A percentile compares a stretch with the other conserved stretches of the same genome.
These are phyloP conservation scores for Marsdenia floribunda DNA, from an alignment of 257 asterid genomes.

Conservation along the genomic window DNA sequence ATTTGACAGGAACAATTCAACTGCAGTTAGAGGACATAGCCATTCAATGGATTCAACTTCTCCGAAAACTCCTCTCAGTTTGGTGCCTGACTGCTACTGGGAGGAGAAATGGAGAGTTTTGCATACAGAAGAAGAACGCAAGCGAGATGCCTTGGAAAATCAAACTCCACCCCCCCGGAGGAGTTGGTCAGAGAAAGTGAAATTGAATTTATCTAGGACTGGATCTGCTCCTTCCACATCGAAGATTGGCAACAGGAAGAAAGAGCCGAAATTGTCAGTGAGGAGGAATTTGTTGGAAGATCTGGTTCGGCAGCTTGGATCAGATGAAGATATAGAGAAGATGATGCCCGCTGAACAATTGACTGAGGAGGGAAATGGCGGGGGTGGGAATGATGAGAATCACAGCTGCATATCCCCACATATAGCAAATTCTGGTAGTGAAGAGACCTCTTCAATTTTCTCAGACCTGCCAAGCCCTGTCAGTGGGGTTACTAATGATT, in stretches of 20 bases:
- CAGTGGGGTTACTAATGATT: slow-evolving; percentile 29
- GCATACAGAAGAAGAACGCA: slow-evolving; percentile 62
- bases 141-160: slow-evolving; percentile 24
- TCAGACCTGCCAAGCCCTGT: slow-evolving; percentile 47
- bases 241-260: slow-evolving; percentile 28
- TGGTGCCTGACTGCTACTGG: slow-evolving; percentile 74
- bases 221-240: slow-evolving; percentile 63
- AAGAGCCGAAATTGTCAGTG: slow-evolving; percentile 40
- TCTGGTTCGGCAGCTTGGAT: slow-evolving; percentile 56
- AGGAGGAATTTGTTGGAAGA: slow-evolving; percentile 70
- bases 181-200: slow-evolving; percentile 72
- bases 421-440: slow-evolving; percentile 34
- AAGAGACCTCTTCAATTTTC: slow-evolving; percentile 40
- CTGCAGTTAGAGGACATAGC: slow-evolving; percentile 48
- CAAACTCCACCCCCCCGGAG: slow-evolving; percentile 33
- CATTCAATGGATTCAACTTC: slow-evolving; percentile 51
- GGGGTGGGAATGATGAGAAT: slow-evolving; percentile 25
- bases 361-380: slow-evolving; percentile 28
- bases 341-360: slow-evolving; percentile 21
- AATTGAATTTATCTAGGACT: slow-evolving; percentile 46
- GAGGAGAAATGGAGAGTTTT: slow-evolving; percentile 87
- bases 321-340: slow-evolving; percentile 36
- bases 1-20: slow-evolving; percentile 38
- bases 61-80: slow-evolving; percentile 50
- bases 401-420: slow-evolving; percentile 24